Base-by-base conservation (phyloP, 1,284 basidiomycete genomes). In the Microbotryum scabiosae region DNA sequence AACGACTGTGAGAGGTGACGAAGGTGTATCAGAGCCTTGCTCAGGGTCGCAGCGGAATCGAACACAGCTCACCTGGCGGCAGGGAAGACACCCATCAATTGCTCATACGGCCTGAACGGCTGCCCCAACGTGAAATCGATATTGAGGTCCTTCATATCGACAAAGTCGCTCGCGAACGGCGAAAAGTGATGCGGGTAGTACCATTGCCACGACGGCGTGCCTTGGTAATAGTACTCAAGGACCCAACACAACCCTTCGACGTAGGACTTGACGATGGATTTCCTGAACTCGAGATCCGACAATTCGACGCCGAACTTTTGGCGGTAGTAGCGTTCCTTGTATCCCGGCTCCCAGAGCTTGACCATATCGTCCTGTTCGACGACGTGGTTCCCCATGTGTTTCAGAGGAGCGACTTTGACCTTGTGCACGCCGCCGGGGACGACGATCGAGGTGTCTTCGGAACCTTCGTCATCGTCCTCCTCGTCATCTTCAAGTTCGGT, bases 161-260 rank as follows among this genome's bases (percentile, higher is more conserved):
- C 82, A 71, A 98, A 97, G 75, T 99, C 96, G 62, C 87, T 86
- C 7, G 96, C 96, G 74, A 98, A 99, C 1, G 96, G 96, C 5
- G 96, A 91, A 74, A 94, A 98, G 76, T 99, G 94, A 73, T 89
- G 96, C 0, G 96, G 96, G 74, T 97, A 98, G 77, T 87, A 99
- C 96, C 96, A 99, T 71, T 92, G 85, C 96, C 96, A 99, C 1
- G 52, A 68, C 25, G 69, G 69, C 30, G 65, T 52, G 68, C 96
- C 96, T 82, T 97, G 94, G 76, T 97, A 99, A 74, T 98, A 98
- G 77, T 98, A 98, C 62, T 88, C 86, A 56, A 99, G 77, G 0
- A 99, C 96, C 96, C 96, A 98, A 61, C 85, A 85, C 55, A 99
- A 80, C 48, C 96, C 96, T 77, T 98, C 93, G 61, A 97, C 81